Evolutionary conservation across 2,329 filamentous ascomycete genomes (phyloP).

Genomic region (Chaetomium strumarium): DNA sequence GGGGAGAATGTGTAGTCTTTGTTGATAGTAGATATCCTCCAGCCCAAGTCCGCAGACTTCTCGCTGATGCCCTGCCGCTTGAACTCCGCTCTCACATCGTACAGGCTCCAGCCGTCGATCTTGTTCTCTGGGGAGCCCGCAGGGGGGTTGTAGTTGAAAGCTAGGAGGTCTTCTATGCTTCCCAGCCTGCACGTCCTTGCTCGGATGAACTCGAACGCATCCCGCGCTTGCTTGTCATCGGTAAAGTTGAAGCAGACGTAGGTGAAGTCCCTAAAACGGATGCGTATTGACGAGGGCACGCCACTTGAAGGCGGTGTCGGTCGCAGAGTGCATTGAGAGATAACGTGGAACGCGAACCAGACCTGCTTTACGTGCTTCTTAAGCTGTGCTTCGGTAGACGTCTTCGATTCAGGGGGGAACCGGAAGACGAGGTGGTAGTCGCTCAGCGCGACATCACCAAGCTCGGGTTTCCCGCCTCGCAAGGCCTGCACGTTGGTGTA

Average conservation of each 20-base stretch:
- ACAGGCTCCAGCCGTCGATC: constrained; percentile 75
- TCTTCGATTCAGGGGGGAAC: constrained; percentile 33
- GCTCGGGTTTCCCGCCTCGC: constrained; percentile 25
- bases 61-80: constrained; percentile 79
- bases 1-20: constrained; percentile 83
- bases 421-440: constrained; percentile 51
- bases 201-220: constrained; percentile 83
- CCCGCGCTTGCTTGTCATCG: constrained; percentile 66
- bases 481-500: constrained; percentile 25
- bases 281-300: constrained; percentile 72
- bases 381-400: constrained; percentile 15
- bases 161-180: constrained; percentile 81
- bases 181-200: constrained; percentile 74
- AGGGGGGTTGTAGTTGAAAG: constrained; percentile 76
- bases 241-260: constrained; percentile 87
- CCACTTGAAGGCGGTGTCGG: constrained; percentile 64
- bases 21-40: constrained; percentile 89
- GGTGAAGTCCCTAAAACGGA: constrained; percentile 89
- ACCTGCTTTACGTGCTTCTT: constrained; percentile 51
- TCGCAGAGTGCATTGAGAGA: constrained; percentile 71
- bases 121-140: constrained; percentile 57
- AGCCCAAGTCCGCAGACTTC: constrained; percentile 70
- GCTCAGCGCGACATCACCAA: constrained; percentile 25
- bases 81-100: constrained; percentile 82
- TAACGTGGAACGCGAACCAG: constrained; percentile 94